A percentile compares a stretch with the other conserved stretches of the same genome.
Conservation (phyloP, 1,284 basidiomycete species). For the Leccinum ponderosum region DNA sequence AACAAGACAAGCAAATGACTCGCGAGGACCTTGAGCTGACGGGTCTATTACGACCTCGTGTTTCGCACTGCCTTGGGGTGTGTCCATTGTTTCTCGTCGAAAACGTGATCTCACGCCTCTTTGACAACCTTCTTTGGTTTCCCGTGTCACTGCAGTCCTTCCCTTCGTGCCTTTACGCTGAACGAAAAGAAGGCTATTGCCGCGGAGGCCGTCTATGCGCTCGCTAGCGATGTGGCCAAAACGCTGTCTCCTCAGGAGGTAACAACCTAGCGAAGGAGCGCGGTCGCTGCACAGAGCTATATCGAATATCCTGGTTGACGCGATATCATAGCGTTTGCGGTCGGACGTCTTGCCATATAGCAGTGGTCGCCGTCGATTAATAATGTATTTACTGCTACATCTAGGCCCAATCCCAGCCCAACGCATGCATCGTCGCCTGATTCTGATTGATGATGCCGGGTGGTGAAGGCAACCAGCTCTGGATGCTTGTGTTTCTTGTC, state of each 20-base stretch:
- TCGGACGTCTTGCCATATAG: background rate
- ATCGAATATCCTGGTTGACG: slow-evolving; percentile 66
- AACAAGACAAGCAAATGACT: slow-evolving; percentile 54
- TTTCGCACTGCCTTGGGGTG: slow-evolving; percentile 71
- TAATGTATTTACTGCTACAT: slow-evolving; percentile 19
- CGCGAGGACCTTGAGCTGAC: slow-evolving; percentile 71
- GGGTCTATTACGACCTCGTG: slow-evolving; percentile 59
- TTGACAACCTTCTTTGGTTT: slow-evolving; percentile 68
- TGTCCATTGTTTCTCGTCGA: slow-evolving; percentile 6
- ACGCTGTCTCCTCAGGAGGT: slow-evolving; percentile 50
- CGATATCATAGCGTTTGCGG: slow-evolving; percentile 25
- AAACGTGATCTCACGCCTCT: slow-evolving; percentile 4
- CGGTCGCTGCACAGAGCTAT: slow-evolving; percentile 76
- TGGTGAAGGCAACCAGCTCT: background rate
- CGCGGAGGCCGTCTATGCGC: slow-evolving; percentile 63
- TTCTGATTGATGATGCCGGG: background rate
- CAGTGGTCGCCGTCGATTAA: background rate
- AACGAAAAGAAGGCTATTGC: slow-evolving; percentile 53
- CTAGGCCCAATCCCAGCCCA: slow-evolving; percentile 12
- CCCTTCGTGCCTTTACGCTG: slow-evolving; percentile 76
- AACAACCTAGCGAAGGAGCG: slow-evolving; percentile 70
- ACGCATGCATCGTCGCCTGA: slow-evolving; percentile 7
- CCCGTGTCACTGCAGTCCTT: slow-evolving; percentile 73
- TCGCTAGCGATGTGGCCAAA: slow-evolving; percentile 51
- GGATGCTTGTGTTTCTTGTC: background rate